A percentile compares a stretch with the other conserved stretches of the same genome.
Conservation (phyloP, 2,329 filamentous ascomycete species). For the Phaeomoniella chlamydospora region DNA sequence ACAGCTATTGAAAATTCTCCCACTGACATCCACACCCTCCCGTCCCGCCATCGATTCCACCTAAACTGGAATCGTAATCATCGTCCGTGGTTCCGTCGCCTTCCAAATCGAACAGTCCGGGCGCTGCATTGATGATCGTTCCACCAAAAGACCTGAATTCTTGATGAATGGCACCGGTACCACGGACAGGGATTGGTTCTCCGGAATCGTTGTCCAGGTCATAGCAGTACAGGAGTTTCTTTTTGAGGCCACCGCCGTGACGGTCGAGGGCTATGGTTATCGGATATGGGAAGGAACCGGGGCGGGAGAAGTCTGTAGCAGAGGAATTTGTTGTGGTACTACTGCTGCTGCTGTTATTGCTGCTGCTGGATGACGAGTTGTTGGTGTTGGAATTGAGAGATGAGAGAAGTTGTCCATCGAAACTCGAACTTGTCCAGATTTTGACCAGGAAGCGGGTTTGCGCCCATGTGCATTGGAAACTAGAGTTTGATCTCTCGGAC, state of each 20-base stretch:
- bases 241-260: slow-evolving; percentile 35
- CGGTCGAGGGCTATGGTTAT: slow-evolving; percentile 46
- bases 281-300: slow-evolving; percentile 47
- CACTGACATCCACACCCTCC: slow-evolving; percentile 47
- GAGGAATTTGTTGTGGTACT: slow-evolving; percentile 14
- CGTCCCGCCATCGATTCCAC: slow-evolving; percentile 43
- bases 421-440: slow-evolving; percentile 43
- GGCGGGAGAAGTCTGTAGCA: slow-evolving; percentile 31
- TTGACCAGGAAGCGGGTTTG: slow-evolving; percentile 47
- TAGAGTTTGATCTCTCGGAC: slow-evolving; percentile 27
- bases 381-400: slow-evolving; percentile 3
- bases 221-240: slow-evolving; percentile 49
- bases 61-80: slow-evolving; percentile 15
- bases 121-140: slow-evolving; percentile 33
- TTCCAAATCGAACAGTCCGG: slow-evolving; percentile 24
- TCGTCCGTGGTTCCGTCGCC: slow-evolving; percentile 5
- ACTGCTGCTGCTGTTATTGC: slow-evolving; percentile 7
- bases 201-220: slow-evolving; percentile 28
- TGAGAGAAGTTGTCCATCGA: slow-evolving; percentile 14
- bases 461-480: slow-evolving; percentile 40
- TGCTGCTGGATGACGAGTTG: slow-evolving; percentile 8
- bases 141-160: slow-evolving; percentile 39
- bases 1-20: slow-evolving; percentile 31
- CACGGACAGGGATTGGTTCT: slow-evolving; percentile 22
- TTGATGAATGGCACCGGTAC: slow-evolving; percentile 26